Base-by-base conservation (phyloP, 1,284 basidiomycete species). In the Irpex rosettiformis region DNA sequence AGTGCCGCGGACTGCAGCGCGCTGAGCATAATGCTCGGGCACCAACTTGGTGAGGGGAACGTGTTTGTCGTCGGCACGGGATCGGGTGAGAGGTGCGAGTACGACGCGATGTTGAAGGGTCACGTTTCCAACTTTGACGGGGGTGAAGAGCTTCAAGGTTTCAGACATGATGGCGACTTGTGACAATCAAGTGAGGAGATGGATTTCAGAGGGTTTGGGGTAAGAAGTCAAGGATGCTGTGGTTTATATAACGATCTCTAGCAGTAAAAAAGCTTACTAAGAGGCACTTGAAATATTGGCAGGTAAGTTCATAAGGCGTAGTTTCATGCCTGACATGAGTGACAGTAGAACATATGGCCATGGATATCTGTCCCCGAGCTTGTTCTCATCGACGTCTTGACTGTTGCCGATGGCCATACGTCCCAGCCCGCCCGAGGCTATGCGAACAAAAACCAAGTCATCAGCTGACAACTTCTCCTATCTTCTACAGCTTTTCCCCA, bases 21-120 rank as follows among this genome's bases (percentile, higher is more conserved):
- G 70, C 60, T 81, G 80, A 0, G 66, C 59, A 64, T 81, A 82
- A 24, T 56, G 79, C 27, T 73, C 70, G 27, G 66, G 66, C 28
- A 66, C 67, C 6, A 72, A 60, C 4, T 66, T 62, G 16, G 45
- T 45, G 33, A 37, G 10, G 6, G n/a, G 67, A 28, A 62, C 65
- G 42, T 67, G 63, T 7, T 61, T 22, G 1, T 52, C 56, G 48
- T 64, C 60, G 7, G 72, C 72, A 18, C 72, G 66, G 60, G 59
- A 64, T 55, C 72, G 63, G 2, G 79, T 80, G 55, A 80, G 62
- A 4, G 79, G 79, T 1, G 77, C 77, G 52, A 81, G 64, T 4
- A 74, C 77, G 30, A 81, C 65, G 5, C 79, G 74, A 60, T 79
- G 75, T 49, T 69, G 55, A 28, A 82, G 72, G 6, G 64, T 56